Base-by-base conservation (phyloP, 2,329 filamentous ascomycete genomes). In the Fusarium xylarioides region DNA sequence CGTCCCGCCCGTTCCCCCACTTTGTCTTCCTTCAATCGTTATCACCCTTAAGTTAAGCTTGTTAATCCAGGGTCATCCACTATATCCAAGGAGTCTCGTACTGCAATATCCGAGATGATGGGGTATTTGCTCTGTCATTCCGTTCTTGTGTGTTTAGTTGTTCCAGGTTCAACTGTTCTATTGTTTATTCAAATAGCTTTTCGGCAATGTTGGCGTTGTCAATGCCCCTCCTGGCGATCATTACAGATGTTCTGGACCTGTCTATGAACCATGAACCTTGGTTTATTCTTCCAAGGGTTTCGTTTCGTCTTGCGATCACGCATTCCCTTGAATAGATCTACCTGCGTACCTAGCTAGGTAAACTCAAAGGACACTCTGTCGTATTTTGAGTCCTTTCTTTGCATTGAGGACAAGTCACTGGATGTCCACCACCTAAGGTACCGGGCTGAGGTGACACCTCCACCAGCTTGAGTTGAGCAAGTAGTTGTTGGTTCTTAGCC, bases 401-500 rank as follows among this genome's bases (percentile, higher is more conserved):
- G 54, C 23, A n/a, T 46, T 34, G 30, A 35, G 21, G 23, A 21
- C 11, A 56, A 65, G 60, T 65, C 49, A 49, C 52, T 40, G 26
- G 42, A 32, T 63, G 52, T 42, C 28, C 35, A 35, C 38, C 40
- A 26, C 23, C 43, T 44, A 15, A 23, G 16, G 16, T 44, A 26
- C 23, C 37, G 46, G 47, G 57, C 53, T 59, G 52, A 42, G 44
- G 66, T 60, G 66, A 63, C 66, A 67, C 65, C 60, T 62, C 52
- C 61, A 63, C 68, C 73, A 66, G 54, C 66, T 52, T 58, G 46
- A 58, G 69, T 49, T 58, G 52, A 61, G 68, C 75, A 76, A 68
- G 71, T 74, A 46, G 50, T 46, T 71, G 64, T 67, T 34, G 49
- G 40, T 61, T 70, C 70, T 64, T 77, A 77, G 73, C 75, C 75